Evolutionary conservation across 495 filamentous ascomycete species (phyloP).

Genomic region (Penicillium robsamsonii): DNA sequence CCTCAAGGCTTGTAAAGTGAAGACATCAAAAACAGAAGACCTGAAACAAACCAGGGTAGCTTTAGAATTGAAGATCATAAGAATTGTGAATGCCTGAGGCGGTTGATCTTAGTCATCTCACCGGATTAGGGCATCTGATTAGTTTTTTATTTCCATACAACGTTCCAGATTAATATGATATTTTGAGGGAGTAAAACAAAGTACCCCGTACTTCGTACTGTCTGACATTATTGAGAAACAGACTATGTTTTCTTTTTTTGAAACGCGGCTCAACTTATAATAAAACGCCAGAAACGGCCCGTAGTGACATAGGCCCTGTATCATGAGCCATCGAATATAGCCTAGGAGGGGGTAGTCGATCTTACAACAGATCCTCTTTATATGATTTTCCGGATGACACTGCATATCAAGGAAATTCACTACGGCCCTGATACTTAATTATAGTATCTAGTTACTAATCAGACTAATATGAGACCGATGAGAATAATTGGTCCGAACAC

Average conservation of each 20-base stretch:
- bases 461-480: background rate
- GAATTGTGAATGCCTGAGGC: slow-evolving; percentile 4
- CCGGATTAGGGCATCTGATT: slow-evolving; percentile 3
- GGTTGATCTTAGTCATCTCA: slow-evolving; percentile 1
- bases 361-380: too few species aligned
- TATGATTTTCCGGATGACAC: too few species aligned
- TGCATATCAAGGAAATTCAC: too few species aligned
- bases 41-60: slow-evolving; percentile 4
- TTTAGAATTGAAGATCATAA: slow-evolving; percentile 1
- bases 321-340: too few species aligned
- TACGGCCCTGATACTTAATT: too few species aligned
- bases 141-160: background rate
- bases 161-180: background rate
- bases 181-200: background rate
- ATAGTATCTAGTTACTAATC: background rate
- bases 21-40: background rate
- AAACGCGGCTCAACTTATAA: background rate
- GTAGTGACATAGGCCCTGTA: too few species aligned
- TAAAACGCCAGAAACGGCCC: background rate
- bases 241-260: background rate
- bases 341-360: too few species aligned
- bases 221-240: background rate
- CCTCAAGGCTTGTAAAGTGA: background rate
- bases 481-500: too few species aligned
- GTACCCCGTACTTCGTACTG: too few species aligned